A percentile compares a stretch with the other conserved stretches of the same genome.
These are phyloP conservation scores for Pulveroboletus sp. DNA, from an alignment of 768 basidiomycete species.

Conservation along the genomic window DNA sequence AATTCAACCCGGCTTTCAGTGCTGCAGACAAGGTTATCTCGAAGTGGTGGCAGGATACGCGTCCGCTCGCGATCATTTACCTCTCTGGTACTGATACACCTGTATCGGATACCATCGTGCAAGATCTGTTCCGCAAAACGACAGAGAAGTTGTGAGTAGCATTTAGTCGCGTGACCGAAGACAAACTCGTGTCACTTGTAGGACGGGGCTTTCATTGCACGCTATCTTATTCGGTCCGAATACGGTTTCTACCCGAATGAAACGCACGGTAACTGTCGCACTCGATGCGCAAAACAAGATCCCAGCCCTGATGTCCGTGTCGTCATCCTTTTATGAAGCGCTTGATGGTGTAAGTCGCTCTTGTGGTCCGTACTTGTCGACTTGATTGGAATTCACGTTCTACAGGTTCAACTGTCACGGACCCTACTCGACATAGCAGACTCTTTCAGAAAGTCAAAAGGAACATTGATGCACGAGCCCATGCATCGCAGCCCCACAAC, in stretches of 20 bases:
- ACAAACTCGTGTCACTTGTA: slow-evolving; percentile 15
- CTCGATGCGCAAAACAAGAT: slow-evolving; percentile 40
- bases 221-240: slow-evolving; percentile 49
- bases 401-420: slow-evolving; percentile 47
- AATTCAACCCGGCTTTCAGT: slow-evolving; percentile 39
- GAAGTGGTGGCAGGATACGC: slow-evolving; percentile 40
- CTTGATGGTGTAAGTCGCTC: slow-evolving; percentile 41
- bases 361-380: neutral
- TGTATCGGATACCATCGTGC: slow-evolving; percentile 31
- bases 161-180: neutral
- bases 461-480: slow-evolving; percentile 42
- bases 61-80: slow-evolving; percentile 51
- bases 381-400: neutral
- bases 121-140: slow-evolving; percentile 35
- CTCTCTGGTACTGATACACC: slow-evolving; percentile 51
- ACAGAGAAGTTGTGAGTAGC: slow-evolving; percentile 38
- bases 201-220: slow-evolving; percentile 55
- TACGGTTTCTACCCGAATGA: slow-evolving; percentile 23
- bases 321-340: slow-evolving; percentile 48
- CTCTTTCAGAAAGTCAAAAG: slow-evolving; percentile 50
- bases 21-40: slow-evolving; percentile 36
- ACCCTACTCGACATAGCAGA: slow-evolving; percentile 55
- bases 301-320: slow-evolving; percentile 20
- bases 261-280: slow-evolving; percentile 48
- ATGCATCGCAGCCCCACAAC: slow-evolving; percentile 47